Evolutionary conservation across 2,329 filamentous ascomycete genomes (phyloP), one percentile per base, ranked within the genome.

Genomic region (Ceratocystis variospora): DNA sequence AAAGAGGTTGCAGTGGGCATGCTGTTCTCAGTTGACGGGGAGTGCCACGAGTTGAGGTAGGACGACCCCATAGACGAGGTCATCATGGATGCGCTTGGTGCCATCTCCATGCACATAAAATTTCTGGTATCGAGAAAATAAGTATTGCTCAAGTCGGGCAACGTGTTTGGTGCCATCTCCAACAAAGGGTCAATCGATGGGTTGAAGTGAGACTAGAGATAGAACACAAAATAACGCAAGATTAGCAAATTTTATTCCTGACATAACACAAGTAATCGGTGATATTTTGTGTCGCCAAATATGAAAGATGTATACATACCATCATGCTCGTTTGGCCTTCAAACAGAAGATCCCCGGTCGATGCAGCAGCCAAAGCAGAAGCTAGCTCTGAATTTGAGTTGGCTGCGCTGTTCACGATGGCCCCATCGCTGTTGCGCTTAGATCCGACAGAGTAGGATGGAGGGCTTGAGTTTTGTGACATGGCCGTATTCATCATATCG

Each of bases 361-460:
- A 33, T 15, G 44, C 55, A 10, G 15, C 17, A 59, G 55, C 55
- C 28, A 59, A 31, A 37, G 28, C 28, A 31, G 55, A 37, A 31
- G 28, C 15, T 4, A 59, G 28, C 6, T 37, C 55, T 33, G 44
- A 61, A 59, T 15, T 59, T 37, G 59, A 12, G 17, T 19, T 10
- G 7, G 19, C 1, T 6, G 17, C 48, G 62, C 15, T 53, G 15
- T 46, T 31, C 45, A 63, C 46, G 1, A 53, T 10, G 45, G 19
- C 37, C 41, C 63, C 66, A 19, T 66, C 61, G 61, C 66, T 66
- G 66, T 68, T 68, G 50, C 66, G 66, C 63, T 68, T 68, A 41
- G 61, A 63, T 33, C 66, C 66, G 37, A 50, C 63, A 15, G 62
- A 17, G 45, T 17, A 63, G n/a, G 46, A 44, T 37, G 45, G 41